phyloP scores from a whole-genome alignment of 495 filamentous ascomycete genomes.

The Cladorrhinum samala region DNA sequence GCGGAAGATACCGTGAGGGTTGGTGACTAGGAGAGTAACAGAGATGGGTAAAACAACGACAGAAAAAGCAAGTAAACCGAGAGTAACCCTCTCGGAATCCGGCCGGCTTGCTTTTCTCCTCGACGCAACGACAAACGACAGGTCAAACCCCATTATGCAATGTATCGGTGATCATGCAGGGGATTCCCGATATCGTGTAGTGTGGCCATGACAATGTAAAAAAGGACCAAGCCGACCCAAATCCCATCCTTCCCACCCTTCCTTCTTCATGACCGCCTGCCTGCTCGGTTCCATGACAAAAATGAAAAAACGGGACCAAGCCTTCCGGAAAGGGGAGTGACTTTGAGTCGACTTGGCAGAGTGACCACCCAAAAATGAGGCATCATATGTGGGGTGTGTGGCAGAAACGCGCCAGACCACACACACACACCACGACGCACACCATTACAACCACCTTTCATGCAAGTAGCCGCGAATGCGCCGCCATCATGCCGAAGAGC shows the following conservation, averaged over 20 bases:
- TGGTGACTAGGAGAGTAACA: too few relatives aligned
- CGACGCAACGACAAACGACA: too few relatives aligned
- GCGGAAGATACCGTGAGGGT: too few relatives aligned
- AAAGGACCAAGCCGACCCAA: not conserved
- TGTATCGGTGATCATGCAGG: constrained; percentile 26
- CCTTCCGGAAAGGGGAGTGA: too few relatives aligned
- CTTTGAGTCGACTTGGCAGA: too few relatives aligned
- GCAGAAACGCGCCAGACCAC: not conserved
- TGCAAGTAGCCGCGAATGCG: constrained; percentile 11
- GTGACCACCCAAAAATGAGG: too few relatives aligned
- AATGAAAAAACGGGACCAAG: not conserved
- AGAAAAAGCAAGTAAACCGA: not conserved
- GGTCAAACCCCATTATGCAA: too few relatives aligned
- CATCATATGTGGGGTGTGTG: not conserved
- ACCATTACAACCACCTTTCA: not conserved
- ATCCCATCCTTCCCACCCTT: too few relatives aligned
- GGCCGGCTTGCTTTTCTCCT: not conserved
- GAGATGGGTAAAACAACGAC: not conserved
- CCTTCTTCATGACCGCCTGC: too few relatives aligned
- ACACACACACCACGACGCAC: not conserved
- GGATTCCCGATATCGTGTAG: not conserved
- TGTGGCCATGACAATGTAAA: not conserved
- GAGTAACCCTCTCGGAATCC: not conserved
- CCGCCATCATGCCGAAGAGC: constrained; percentile 6
- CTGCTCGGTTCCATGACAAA: not conserved